Percentiles rank a stretch among this genome's conserved stretches.
These are phyloP conservation scores for Cicer pinnatifidum DNA, from an alignment of 306 rosid genomes.

Conservation along the genomic window DNA sequence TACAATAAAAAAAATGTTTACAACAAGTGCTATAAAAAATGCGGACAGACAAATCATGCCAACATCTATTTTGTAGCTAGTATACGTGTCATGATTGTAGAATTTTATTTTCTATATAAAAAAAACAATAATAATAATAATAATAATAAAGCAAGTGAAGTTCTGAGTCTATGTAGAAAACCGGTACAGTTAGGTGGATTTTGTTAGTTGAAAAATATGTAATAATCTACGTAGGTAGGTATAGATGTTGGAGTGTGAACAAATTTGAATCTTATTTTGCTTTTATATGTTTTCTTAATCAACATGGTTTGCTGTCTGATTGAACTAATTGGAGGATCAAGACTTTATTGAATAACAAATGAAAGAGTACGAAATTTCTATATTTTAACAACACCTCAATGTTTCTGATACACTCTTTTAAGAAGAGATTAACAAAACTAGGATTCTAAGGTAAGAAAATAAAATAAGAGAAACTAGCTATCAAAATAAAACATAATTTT, in stretches of 20 bases:
- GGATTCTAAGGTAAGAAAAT: too few species aligned
- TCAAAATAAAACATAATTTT: too few species aligned
- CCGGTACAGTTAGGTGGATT: slow-evolving; percentile 11
- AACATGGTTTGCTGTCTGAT: not conserved
- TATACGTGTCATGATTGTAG: not conserved
- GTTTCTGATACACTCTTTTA: not conserved
- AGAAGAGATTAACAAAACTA: too few species aligned
- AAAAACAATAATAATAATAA: too few species aligned
- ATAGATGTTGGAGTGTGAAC: slow-evolving; percentile 22
- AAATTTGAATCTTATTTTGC: not conserved
- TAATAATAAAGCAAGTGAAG: not conserved
- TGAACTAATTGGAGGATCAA: not conserved
- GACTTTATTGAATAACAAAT: not conserved
- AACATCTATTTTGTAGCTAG: too few species aligned
- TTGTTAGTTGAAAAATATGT: not conserved
- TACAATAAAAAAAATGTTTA: not conserved
- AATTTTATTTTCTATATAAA: not conserved
- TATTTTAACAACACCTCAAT: not conserved
- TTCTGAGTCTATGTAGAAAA: not conserved
- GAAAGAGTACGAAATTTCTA: not conserved
- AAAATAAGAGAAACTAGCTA: too few species aligned
- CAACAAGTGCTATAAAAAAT: too few species aligned
- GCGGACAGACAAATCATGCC: too few species aligned
- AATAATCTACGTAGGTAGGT: not conserved
- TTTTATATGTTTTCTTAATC: slow-evolving; percentile 13